These are phyloP conservation scores for Ogataea haglerorum DNA, from an alignment of 805 yeast species.

Conservation along the genomic window DNA sequence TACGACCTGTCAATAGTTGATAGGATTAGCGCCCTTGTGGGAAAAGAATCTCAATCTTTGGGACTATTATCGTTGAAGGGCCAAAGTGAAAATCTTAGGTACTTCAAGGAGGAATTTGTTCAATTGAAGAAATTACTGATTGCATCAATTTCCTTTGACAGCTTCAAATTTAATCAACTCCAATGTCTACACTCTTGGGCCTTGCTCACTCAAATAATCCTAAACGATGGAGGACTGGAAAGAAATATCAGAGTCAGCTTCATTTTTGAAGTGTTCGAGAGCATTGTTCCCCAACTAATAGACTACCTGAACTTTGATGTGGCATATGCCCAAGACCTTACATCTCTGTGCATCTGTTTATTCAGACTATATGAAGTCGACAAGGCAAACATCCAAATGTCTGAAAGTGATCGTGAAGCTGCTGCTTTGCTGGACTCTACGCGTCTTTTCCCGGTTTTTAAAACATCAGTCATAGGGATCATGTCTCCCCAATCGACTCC, in stretches of 20 bases:
- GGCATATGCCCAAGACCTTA: constrained; percentile 68
- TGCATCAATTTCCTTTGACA: constrained; percentile 44
- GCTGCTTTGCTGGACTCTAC: constrained; percentile 39
- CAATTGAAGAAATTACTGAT: constrained; percentile 38
- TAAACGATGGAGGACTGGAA: constrained; percentile 55
- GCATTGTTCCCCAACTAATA: constrained; percentile 70
- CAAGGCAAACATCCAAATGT: constrained; percentile 20
- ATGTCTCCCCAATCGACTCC: constrained; percentile 66
- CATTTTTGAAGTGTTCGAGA: constrained; percentile 72
- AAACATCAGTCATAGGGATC: constrained; percentile 71
- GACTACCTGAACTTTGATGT: constrained; percentile 68
- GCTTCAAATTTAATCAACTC: constrained; percentile 52
- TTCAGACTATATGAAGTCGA: constrained; percentile 60
- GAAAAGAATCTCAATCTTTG: constrained; percentile 25
- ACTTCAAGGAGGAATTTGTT: constrained; percentile 24
- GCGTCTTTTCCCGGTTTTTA: constrained; percentile 65
- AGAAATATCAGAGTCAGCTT: constrained; percentile 51
- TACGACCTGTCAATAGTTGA: constrained; percentile 44
- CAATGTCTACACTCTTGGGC: constrained; percentile 79
- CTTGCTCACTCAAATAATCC: constrained; percentile 68
- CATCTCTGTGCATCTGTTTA: constrained; percentile 69
- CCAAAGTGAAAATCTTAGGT: constrained; percentile 11
- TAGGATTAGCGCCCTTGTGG: constrained; percentile 23
- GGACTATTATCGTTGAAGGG: constrained; percentile 25
- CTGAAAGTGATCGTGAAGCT: constrained; percentile 29